A percentile compares a stretch with the other conserved stretches of the same genome.
These are phyloP conservation scores for Chlamydomonas applanata DNA, from an alignment of 139 green algal genomes.

Conservation along the genomic window DNA sequence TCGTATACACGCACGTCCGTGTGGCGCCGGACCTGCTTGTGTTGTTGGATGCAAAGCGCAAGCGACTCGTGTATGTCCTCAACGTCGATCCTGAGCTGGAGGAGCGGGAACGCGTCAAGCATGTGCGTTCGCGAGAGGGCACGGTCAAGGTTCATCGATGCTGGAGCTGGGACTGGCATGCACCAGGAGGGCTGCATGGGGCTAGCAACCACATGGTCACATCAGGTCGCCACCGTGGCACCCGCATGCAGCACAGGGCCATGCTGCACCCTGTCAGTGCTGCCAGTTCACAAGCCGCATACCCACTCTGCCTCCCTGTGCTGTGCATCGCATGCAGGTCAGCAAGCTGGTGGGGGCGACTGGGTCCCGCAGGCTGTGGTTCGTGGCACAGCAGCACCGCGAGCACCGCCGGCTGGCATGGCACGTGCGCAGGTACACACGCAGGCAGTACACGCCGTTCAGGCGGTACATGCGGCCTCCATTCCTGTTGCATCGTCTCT, in stretches of 20 bases:
- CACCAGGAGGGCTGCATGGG: too few relatives aligned
- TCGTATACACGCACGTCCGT: background rate
- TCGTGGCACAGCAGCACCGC: slow-evolving; percentile 1
- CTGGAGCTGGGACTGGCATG: too few relatives aligned
- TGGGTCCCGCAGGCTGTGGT: background rate
- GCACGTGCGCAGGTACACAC: background rate
- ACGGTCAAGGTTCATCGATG: too few relatives aligned
- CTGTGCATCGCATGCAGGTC: background rate
- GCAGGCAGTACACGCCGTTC: background rate
- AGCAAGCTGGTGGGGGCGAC: background rate
- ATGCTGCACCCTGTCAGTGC: background rate
- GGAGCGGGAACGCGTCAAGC: background rate
- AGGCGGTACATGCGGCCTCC: background rate
- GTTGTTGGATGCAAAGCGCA: background rate
- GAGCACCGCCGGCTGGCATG: background rate
- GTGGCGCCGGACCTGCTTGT: background rate
- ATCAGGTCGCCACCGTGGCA: background rate
- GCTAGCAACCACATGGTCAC: too few relatives aligned
- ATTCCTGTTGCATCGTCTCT: background rate
- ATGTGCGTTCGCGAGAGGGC: too few relatives aligned
- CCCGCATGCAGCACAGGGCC: background rate
- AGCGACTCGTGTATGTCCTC: background rate
- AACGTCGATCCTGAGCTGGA: background rate
- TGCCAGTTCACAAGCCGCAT: background rate
- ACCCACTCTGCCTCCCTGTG: background rate